A percentile compares a stretch with the other conserved stretches of the same genome.
These are phyloP conservation scores for Cordyceps farinosa DNA, from an alignment of 2,329 filamentous ascomycete genomes.

Conservation along the genomic window DNA sequence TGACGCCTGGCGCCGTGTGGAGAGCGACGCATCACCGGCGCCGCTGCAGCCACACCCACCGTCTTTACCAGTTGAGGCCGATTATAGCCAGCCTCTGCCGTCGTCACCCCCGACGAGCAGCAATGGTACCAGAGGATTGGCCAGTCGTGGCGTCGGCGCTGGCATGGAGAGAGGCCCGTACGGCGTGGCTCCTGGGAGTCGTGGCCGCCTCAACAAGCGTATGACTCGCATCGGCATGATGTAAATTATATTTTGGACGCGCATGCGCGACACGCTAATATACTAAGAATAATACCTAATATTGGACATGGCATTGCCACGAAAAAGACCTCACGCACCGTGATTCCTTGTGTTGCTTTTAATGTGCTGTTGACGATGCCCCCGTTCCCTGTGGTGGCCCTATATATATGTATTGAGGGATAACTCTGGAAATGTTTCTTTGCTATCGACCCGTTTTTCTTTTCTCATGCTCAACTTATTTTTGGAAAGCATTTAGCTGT, in stretches of 20 bases:
- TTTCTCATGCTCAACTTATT: background rate
- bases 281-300: background rate
- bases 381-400: background rate
- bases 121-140: conserved; percentile 11
- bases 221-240: conserved; percentile 60
- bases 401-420: background rate
- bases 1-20: conserved; percentile 65
- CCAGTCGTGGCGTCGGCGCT: conserved; percentile 3
- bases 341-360: background rate
- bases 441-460: background rate
- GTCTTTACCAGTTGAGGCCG: conserved; percentile 6
- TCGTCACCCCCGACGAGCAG: background rate
- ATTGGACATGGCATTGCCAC: background rate
- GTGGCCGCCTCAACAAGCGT: conserved; percentile 49
- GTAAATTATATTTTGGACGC: conserved; percentile 26
- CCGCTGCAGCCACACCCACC: background rate
- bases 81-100: background rate
- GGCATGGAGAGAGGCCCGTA: conserved; percentile 21
- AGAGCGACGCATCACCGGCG: conserved; percentile 23
- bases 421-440: background rate
- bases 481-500: background rate
- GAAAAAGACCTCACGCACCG: background rate
- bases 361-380: background rate
- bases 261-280: background rate
- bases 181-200: conserved; percentile 32